Conservation (phyloP, 495 filamentous ascomycete species). For the Penicillium macrosclerotiorum region DNA sequence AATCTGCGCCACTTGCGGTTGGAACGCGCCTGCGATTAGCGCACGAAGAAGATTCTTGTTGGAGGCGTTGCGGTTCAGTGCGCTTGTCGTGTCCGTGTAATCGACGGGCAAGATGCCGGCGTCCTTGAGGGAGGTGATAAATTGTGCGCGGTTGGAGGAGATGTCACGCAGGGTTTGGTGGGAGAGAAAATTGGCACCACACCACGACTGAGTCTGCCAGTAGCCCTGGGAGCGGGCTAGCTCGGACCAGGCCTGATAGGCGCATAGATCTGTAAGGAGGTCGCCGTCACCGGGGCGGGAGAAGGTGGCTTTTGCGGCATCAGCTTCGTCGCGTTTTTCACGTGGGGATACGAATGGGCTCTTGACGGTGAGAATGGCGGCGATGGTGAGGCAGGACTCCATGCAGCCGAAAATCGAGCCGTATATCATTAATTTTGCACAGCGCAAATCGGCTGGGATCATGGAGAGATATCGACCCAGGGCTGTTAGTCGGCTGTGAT, state of each 20-base stretch:
- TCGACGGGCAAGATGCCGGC: conserved; percentile 68
- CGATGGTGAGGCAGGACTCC: conserved; percentile 83
- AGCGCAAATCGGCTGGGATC: conserved; percentile 92
- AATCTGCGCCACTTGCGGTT: conserved; percentile 87
- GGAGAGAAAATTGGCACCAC: conserved; percentile 84
- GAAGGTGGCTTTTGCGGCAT: conserved; percentile 73
- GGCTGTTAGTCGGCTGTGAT: conserved; percentile 80
- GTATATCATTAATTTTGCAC: conserved; percentile 93
- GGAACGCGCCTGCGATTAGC: conserved; percentile 86
- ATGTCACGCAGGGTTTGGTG: conserved; percentile 83
- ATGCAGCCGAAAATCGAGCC: conserved; percentile 91
- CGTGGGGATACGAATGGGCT: conserved; percentile 81
- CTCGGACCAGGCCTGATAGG: conserved; percentile 77
- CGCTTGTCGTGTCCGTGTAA: conserved; percentile 33
- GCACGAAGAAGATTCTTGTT: conserved; percentile 73
- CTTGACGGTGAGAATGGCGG: conserved; percentile 80
- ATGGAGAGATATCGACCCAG: conserved; percentile 87
- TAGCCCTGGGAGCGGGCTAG: conserved; percentile 56
- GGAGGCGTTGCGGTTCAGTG: conserved; percentile 50
- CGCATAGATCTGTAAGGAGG: conserved; percentile 78
- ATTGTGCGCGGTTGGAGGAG: conserved; percentile 78
- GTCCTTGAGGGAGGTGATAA: conserved; percentile 80
- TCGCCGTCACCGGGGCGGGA: conserved; percentile 71
- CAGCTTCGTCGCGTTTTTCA: conserved; percentile 77
- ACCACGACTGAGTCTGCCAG: conserved; percentile 70